A percentile compares a stretch with the other conserved stretches of the same genome.
phyloP scores from a whole-genome alignment of 305 asterid species.

The Fraxinus nigra region DNA sequence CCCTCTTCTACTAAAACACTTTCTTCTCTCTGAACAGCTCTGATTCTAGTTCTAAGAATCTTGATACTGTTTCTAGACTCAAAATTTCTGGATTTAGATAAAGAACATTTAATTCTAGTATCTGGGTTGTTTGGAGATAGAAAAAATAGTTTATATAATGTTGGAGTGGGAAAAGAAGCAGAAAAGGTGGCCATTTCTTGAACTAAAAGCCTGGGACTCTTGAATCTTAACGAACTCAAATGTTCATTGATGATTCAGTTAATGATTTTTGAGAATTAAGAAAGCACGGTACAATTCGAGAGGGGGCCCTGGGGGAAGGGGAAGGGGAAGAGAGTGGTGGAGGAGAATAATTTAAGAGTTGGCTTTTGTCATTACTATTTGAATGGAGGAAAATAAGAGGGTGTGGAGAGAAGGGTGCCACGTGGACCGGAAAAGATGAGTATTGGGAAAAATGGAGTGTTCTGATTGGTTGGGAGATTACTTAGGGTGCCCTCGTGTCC shows the following conservation, averaged over 20 bases:
- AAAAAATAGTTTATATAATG: constrained; percentile 40
- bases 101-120: constrained; percentile 39
- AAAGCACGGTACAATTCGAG: constrained; percentile 4
- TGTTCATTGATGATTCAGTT: constrained; percentile 9
- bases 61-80: constrained; percentile 16
- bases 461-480: constrained; percentile 30
- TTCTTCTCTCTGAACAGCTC: constrained; percentile 54
- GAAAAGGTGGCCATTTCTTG: constrained; percentile 42
- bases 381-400: constrained; percentile 19
- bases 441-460: constrained; percentile 15
- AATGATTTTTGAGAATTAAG: constrained; percentile 16
- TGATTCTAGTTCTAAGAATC: constrained; percentile 32
- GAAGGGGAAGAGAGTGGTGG: constrained; percentile 16
- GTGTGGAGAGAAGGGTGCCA: constrained; percentile 31
- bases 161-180: constrained; percentile 29
- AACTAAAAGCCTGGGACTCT: constrained; percentile 6
- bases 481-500: not conserved
- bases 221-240: constrained; percentile 22
- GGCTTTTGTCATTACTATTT: not conserved
- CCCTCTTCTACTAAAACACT: constrained; percentile 52
- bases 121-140: constrained; percentile 44
- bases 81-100: constrained; percentile 20
- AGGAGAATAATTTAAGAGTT: constrained; percentile 10
- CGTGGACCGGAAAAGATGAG: constrained; percentile 26
- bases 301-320: not conserved